Evolutionary conservation across 352 stramenopile genomes (phyloP), one percentile per base, ranked within the genome.

Genomic region (Blastocystis hominis): DNA sequence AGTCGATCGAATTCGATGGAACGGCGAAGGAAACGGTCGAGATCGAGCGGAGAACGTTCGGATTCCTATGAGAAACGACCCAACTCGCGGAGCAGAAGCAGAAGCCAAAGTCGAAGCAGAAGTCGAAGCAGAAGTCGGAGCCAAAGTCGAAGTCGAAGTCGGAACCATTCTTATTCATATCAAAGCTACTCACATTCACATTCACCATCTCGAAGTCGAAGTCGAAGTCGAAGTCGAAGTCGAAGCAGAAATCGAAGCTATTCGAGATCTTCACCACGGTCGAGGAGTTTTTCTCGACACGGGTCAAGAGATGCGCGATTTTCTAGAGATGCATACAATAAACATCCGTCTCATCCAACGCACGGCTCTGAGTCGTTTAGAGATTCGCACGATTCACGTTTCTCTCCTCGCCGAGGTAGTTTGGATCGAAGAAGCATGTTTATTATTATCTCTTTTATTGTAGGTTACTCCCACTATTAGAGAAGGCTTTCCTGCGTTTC

Each of bases 261-360:
- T 36, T 46, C 30, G 42, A n/a, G 20, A 5, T 42, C 20, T 75
- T 13, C 36, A 56, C 61, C 15, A 56, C 68, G 24, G 44, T 78
- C 68, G 34, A n/a, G 38, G 30, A 78, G 68, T 59, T 59, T n/a
- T 56, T 78, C 68, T 56, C 61, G 68, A 55, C 42, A 17, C n/a
- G 4, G 13, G 6, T 59, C n/a, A 44, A 24, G 46, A 55, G 55
- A 40, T 17, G 20, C 15, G 7, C n/a, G 36, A 10, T 30, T 30
- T 30, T 30, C 24, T 30, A 30, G 24, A 30, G 24, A 30, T 30
- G 24, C 24, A 30, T 30, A 30, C 24, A 30, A 30, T 30, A 30
- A 30, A 30, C 24, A 30, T 30, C 24, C 24, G 24, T 30, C 24
- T 30, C 24, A 30, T 30, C 24, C 24, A 30, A 30, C 24, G 24